Evolutionary conservation across 495 filamentous ascomycete species (phyloP).

Genomic region (Lindgomyces ingoldianus): DNA sequence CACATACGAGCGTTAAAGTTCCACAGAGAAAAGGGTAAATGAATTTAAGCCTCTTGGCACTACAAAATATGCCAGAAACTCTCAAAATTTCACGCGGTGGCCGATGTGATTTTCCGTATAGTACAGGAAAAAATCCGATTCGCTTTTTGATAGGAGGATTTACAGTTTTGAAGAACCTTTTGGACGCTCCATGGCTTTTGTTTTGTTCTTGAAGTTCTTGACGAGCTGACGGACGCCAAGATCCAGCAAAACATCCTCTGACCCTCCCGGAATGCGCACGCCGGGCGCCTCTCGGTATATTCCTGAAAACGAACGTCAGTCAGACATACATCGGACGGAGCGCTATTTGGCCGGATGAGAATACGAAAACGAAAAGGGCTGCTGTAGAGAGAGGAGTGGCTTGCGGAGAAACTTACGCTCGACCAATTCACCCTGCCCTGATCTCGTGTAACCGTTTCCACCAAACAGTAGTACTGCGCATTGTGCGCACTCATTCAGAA

Average conservation of each 20-base stretch:
- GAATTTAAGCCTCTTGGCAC: neutral
- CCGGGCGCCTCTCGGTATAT: conserved; percentile 68
- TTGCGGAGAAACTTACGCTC: conserved; percentile 53
- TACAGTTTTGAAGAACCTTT: conserved; percentile 43
- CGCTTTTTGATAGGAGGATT: neutral
- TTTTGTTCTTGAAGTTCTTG: conserved; percentile 67
- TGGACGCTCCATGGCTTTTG: conserved; percentile 56
- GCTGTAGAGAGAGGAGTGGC: neutral
- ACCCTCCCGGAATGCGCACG: conserved; percentile 66
- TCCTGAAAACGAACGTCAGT: conserved; percentile 42
- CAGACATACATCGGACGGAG: neutral
- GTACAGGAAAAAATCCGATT: neutral
- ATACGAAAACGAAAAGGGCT: neutral
- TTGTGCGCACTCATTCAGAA: conserved; percentile 69
- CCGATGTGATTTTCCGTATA: neutral
- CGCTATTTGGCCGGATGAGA: neutral
- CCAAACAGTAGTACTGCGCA: conserved; percentile 70
- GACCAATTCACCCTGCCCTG: conserved; percentile 69
- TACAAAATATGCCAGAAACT: neutral
- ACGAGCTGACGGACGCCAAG: conserved; percentile 69
- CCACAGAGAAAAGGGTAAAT: neutral
- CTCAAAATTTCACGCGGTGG: neutral
- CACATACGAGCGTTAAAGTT: neutral
- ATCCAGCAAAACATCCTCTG: conserved; percentile 75
- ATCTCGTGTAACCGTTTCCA: conserved; percentile 69